Base-by-base conservation (phyloP, 495 filamentous ascomycete genomes). In the Hypoxylon lienhwacheense region DNA sequence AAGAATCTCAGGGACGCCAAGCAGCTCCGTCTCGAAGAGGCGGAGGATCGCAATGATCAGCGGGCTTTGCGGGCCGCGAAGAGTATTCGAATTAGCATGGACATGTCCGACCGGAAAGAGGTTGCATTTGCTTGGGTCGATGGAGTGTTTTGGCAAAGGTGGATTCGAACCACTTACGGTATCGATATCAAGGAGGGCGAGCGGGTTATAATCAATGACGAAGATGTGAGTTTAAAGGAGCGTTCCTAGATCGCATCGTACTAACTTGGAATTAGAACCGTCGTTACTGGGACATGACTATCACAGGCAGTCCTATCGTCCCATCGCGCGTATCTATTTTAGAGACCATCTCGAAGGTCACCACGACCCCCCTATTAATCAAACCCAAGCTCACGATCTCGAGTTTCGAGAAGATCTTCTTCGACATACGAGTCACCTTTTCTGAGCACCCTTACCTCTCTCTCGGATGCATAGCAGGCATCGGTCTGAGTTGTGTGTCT, bases 101-200 rank as follows among this genome's bases (percentile, higher is more conserved):
- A 91, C 55, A 83, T 88, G 63, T 80, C 89, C 45, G 84, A 90
- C 64, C 86, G 86, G 62, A 96, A 93, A 70, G 85, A 93, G 61
- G 90, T 97, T 17, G 79, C 85, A 3, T 98, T 98, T 73, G 93
- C 95, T n/a, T 97, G 95, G 95, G 89, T 97, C 5, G 93, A 98
- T 69, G 91, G 91, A 39, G 83, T 90, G 16, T 97, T 97, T 70
- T 98, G 93, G 93, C 91, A 97, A 68, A 80, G 92, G 28, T 98
- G 93, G 93, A 83, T 98, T 46, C 78, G 90, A 35, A 93, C 85
- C 12, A 96, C 91, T 0, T 98, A 95, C 66, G 93, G 95, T 31
- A 86, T 97, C 56, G 85, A 91, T 62, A 85, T 90, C 17, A 75
- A 72, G 42, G 85, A 90, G 35, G 89, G 91, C 29, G 93, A 97